Evolutionary conservation across 345 rosid species (phyloP), one percentile per base, ranked within the genome.

Genomic region (Brassica carinata): DNA sequence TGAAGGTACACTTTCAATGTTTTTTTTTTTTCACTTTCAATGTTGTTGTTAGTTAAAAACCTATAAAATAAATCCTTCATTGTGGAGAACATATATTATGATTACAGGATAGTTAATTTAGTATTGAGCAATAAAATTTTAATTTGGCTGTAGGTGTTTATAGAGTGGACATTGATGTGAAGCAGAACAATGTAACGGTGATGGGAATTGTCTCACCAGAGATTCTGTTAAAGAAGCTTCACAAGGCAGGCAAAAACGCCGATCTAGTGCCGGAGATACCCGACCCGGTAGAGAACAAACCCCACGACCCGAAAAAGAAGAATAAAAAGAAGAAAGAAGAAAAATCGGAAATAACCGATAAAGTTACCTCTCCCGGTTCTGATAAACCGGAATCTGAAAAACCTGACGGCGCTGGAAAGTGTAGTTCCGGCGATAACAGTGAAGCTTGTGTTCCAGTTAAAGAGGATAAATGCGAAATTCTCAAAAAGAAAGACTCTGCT

Each of bases 161-260:
- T 40, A 79, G 70, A 15, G 85, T 86, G 43, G 80, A 85, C 1
- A 84, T 91, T 76, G 94, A 94, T 79, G 81, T 88, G 84, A 85
- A 74, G 73, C 91, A 81, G 71, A 92, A 92, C 1, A 92, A 86
- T 34, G 97, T 88, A 5, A 88, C 81, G 5, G 94, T 94, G 15
- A 81, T 71, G 4, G 94, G 96, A 7, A 89, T 88, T 64, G 84
- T 85, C 4, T 75, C 86, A 33, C 86, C 88, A 0, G 84, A 77
- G 18, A 85, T 87, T 73, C 84, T 94, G 64, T 80, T 90, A 75
- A 89, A 86, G 87, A 92, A 88, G 75, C 89, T 94, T 58, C 79
- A 58, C 61, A 90, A 86, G 73, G 75, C 89, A 6, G 94, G 94
- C 13, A 94, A 90, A 73, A 85, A 83, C 57, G 98, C 94, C 9